Base-by-base conservation (phyloP, 176 grass and related monocot species). In the Zea mays region DNA sequence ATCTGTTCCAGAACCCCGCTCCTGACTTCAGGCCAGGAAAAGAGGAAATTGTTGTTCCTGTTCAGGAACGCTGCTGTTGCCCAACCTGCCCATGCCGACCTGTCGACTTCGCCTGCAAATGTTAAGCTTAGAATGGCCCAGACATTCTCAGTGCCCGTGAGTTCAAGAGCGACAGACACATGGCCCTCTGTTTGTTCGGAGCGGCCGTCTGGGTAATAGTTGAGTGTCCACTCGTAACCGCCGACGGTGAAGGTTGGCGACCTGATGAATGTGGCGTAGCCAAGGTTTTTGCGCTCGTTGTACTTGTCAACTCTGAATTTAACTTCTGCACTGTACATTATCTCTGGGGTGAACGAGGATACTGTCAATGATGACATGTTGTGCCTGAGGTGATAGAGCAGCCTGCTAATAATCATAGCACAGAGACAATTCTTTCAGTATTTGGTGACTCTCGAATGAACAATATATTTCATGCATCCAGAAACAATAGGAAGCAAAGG, bases 171-270 rank as follows among this genome's bases (percentile, higher is more conserved):
- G 17, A 72, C 69, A 4, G 69, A 72, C 0, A 52, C 47, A 17
- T 16, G 33, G 1, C 69, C 69, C 47, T 51, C 68, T 5, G 47
- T 52, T 72, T 72, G 33, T 14, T 72, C 33, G 4, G 33, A 52
- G 5, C 48, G 21, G 19, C 69, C 46, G 36, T 72, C 47, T 37
- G 69, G 47, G 13, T 7, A 72, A 15, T 72, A 72, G 3, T 37
- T 34, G 13, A 72, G 21, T 72, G 69, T 37, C 69, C 47, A 72
- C 13, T 72, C 47, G 37, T 51, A 72, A 21, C 69, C 47, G 0
- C 69, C 69, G 4, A 36, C 33, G 0, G 13, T 72, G 16, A 72
- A 72, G 7, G 0, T 3, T 10, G 69, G 69, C 9, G 45, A 72
- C 33, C 69, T 51, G 37, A 37, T 0, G 14, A 72, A 72, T 17